A percentile compares a stretch with the other conserved stretches of the same genome.
Conservation (phyloP, 2,329 filamentous ascomycete species). For the Ophiocordyceps unilateralis region DNA sequence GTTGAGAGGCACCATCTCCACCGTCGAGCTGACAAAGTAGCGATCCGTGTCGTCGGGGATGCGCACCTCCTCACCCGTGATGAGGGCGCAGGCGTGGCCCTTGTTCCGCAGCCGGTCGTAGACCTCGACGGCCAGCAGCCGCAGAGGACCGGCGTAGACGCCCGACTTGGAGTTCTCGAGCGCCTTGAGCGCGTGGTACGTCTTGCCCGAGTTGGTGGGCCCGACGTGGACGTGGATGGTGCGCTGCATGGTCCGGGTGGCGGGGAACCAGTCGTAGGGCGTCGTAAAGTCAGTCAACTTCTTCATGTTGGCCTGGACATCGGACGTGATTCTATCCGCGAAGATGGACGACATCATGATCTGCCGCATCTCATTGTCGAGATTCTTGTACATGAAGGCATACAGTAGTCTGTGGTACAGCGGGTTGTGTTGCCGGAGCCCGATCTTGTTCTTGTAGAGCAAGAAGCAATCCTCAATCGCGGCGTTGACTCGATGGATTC, state of each 20-base stretch:
- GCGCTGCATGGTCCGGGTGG: conserved; percentile 61
- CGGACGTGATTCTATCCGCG: conserved; percentile 10
- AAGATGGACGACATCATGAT: background rate
- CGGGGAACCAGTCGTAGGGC: conserved; percentile 84
- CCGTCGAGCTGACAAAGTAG: conserved; percentile 69
- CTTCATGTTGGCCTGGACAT: conserved; percentile 40
- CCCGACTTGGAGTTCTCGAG: conserved; percentile 61
- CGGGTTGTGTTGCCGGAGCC: background rate
- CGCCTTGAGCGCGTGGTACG: conserved; percentile 78
- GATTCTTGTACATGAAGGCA: conserved; percentile 1
- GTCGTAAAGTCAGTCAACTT: conserved; percentile 68
- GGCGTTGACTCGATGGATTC: background rate
- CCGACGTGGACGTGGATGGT: conserved; percentile 87
- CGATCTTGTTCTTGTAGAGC: background rate
- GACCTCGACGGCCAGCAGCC: conserved; percentile 86
- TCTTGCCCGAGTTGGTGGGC: conserved; percentile 96
- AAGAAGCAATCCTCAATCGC: background rate
- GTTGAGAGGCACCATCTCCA: conserved; percentile 62
- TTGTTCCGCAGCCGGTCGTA: conserved; percentile 71
- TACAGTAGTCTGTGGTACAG: background rate
- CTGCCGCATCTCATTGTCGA: conserved; percentile 35
- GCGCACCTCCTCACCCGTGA: conserved; percentile 84
- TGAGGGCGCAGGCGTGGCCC: conserved; percentile 56
- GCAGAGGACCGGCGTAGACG: conserved; percentile 78
- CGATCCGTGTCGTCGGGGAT: conserved; percentile 40